Percentiles rank a stretch among this genome's conserved stretches.
These are phyloP conservation scores for Podila minutissima DNA, from an alignment of 192 early-diverging fungal genomes.

Conservation along the genomic window DNA sequence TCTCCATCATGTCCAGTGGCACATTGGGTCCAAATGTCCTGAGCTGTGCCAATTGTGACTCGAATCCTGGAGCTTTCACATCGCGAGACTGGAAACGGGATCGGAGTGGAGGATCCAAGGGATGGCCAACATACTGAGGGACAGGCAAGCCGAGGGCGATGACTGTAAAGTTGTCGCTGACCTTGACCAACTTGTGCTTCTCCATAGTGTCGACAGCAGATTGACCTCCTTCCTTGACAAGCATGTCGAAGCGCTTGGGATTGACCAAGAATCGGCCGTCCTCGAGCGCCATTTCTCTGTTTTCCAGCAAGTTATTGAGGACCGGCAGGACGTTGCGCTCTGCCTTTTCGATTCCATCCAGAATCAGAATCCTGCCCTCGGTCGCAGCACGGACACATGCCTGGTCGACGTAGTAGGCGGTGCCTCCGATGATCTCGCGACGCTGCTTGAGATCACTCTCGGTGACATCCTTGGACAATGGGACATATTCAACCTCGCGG, in stretches of 20 bases:
- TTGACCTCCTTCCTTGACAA: constrained; percentile 60
- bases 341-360: constrained; percentile 81
- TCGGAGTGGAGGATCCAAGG: constrained; percentile 83
- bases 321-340: constrained; percentile 88
- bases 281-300: constrained; percentile 86
- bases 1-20: constrained; percentile 57
- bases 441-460: constrained; percentile 86
- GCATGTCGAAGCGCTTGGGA: constrained; percentile 71
- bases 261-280: constrained; percentile 84
- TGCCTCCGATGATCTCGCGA: constrained; percentile 72
- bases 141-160: constrained; percentile 81
- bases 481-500: constrained; percentile 78
- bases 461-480: constrained; percentile 77
- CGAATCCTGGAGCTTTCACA: constrained; percentile 63
- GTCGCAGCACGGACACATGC: constrained; percentile 70
- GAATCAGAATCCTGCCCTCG: constrained; percentile 66
- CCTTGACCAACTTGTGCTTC: constrained; percentile 71
- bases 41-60: constrained; percentile 62
- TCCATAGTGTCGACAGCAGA: constrained; percentile 56
- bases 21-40: constrained; percentile 52
- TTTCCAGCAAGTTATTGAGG: constrained; percentile 87
- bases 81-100: constrained; percentile 81
- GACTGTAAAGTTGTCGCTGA: constrained; percentile 73
- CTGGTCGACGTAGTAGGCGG: constrained; percentile 70
- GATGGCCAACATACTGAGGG: constrained; percentile 72